These are phyloP conservation scores for Camillea tinctor DNA, from an alignment of 2,329 filamentous ascomycete genomes.

Conservation along the genomic window DNA sequence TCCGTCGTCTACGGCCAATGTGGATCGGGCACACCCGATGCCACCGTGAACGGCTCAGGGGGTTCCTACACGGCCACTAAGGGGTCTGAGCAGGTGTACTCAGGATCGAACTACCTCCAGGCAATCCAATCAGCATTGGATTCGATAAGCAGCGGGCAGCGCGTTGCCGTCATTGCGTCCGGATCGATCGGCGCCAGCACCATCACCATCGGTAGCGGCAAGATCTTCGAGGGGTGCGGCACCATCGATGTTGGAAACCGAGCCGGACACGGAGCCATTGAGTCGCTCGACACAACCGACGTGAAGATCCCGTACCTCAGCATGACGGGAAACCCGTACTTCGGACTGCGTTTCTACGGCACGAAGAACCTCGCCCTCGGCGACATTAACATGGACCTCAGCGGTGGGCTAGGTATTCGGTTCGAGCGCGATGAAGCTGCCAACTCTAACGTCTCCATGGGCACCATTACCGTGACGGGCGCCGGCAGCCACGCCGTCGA, in stretches of 20 bases:
- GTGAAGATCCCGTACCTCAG: constrained; percentile 55
- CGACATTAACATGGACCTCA: constrained; percentile 54
- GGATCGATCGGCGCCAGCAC: constrained; percentile 55
- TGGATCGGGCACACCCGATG: constrained; percentile 24
- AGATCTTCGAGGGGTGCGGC: constrained; percentile 58
- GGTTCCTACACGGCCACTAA: constrained; percentile 22
- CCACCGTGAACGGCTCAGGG: constrained; percentile 22
- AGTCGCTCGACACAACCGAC: constrained; percentile 45
- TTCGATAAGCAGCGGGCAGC: constrained; percentile 49
- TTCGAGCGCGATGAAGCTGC: constrained; percentile 55
- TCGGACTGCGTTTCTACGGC: constrained; percentile 55
- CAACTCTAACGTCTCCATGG: constrained; percentile 55
- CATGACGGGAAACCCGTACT: constrained; percentile 58
- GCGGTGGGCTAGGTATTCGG: constrained; percentile 53
- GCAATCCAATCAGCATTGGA: constrained; percentile 56
- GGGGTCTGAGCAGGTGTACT: constrained; percentile 47
- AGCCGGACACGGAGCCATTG: constrained; percentile 51
- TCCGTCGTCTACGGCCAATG: constrained; percentile 35
- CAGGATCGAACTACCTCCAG: constrained; percentile 51
- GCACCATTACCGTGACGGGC: constrained; percentile 49
- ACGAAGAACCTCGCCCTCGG: constrained; percentile 48
- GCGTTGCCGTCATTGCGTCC: constrained; percentile 52
- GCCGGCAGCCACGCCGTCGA: constrained; percentile 57
- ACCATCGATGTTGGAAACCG: constrained; percentile 48
- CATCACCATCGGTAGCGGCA: constrained; percentile 50